These are phyloP conservation scores for Sisymbrium irio DNA, from an alignment of 345 rosid genomes.

Conservation along the genomic window DNA sequence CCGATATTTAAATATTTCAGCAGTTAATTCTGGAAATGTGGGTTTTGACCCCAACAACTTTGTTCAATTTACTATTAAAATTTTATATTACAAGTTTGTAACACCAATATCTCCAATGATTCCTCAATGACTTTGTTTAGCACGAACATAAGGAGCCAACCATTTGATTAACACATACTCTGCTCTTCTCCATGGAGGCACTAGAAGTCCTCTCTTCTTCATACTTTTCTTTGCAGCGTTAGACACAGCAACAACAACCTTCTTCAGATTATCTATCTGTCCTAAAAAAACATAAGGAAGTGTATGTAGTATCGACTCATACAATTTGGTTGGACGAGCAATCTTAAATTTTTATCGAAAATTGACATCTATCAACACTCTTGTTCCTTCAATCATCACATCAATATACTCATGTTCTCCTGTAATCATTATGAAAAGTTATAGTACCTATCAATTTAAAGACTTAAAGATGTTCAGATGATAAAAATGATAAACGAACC, in stretches of 20 bases:
- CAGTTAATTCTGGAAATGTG: too few relatives aligned
- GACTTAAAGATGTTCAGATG: background rate
- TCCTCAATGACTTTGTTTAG: background rate
- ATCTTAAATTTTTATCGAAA: conserved; percentile 76
- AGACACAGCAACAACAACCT: conserved; percentile 48
- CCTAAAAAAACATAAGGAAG: conserved; percentile 74
- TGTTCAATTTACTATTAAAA: too few relatives aligned
- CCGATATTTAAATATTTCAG: too few relatives aligned
- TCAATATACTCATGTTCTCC: conserved; percentile 71
- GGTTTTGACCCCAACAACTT: too few relatives aligned
- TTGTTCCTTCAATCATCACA: conserved; percentile 51
- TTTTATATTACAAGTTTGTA: too few relatives aligned
- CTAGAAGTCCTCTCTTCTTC: conserved; percentile 67
- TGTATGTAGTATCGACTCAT: conserved; percentile 48
- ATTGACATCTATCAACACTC: conserved; percentile 63
- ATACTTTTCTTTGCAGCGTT: conserved; percentile 76
- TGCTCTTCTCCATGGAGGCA: conserved; percentile 81
- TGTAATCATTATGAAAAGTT: conserved; percentile 14
- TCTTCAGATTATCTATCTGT: conserved; percentile 55
- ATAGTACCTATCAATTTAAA: too few relatives aligned
- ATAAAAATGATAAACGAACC: conserved; percentile 38
- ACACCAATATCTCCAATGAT: background rate
- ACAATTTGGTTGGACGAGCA: conserved; percentile 59
- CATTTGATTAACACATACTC: conserved; percentile 68
- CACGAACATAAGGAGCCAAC: conserved; percentile 48